phyloP scores from a whole-genome alignment of 768 basidiomycete genomes.

The Mycena capillaripes region DNA sequence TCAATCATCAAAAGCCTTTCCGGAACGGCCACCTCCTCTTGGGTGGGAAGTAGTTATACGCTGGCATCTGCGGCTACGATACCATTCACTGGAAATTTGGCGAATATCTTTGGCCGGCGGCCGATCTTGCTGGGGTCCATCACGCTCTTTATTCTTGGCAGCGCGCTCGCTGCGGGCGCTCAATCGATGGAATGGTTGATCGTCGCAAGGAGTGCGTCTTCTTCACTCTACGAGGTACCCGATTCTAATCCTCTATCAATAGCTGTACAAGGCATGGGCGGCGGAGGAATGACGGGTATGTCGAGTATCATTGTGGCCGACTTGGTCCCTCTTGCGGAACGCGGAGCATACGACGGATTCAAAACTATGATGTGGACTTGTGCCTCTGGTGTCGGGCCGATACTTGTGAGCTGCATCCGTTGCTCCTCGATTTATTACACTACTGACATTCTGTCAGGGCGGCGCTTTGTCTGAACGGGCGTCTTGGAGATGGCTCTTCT shows the following conservation, averaged over 20 bases:
- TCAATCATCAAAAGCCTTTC: not conserved
- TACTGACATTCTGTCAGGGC: conserved; percentile 1
- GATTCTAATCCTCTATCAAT: not conserved
- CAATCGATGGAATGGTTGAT: conserved; percentile 57
- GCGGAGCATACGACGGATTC: conserved; percentile 2
- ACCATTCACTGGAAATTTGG: conserved; percentile 49
- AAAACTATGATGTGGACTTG: conserved; percentile 17
- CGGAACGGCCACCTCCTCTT: not conserved
- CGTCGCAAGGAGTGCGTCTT: conserved; percentile 44
- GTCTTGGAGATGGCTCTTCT: conserved; percentile 11
- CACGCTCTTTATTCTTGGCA: conserved; percentile 52
- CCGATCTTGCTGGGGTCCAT: conserved; percentile 48
- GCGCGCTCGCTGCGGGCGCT: conserved; percentile 54
- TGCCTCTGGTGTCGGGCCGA: not conserved
- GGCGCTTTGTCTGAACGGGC: not conserved
- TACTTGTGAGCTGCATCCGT: not conserved
- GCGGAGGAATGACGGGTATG: conserved; percentile 2
- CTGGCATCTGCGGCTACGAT: conserved; percentile 55
- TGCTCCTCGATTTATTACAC: too few relatives aligned
- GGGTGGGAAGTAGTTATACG: conserved; percentile 42
- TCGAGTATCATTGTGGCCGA: conserved; percentile 9
- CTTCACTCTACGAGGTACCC: not conserved
- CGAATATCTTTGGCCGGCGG: conserved; percentile 50
- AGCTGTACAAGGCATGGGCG: conserved; percentile 17
- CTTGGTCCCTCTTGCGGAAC: conserved; percentile 1